These are phyloP conservation scores for Pyricularia grisea DNA, from an alignment of 2,329 filamentous ascomycete genomes.

Conservation along the genomic window DNA sequence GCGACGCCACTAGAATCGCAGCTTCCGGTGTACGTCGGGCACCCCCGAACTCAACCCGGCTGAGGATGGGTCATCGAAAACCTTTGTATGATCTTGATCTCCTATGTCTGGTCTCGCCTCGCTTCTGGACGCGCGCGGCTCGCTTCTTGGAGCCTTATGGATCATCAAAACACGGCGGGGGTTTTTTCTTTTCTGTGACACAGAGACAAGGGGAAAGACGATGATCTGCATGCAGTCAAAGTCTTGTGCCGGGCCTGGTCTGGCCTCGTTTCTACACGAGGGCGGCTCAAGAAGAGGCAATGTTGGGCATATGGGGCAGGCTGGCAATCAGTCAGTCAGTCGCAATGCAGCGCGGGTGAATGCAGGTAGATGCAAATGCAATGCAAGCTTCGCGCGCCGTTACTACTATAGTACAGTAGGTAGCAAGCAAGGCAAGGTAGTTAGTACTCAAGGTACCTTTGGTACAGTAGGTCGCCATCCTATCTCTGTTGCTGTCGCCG, in stretches of 20 bases:
- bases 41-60: neutral
- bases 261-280: neutral
- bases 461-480: no score
- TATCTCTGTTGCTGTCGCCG: neutral
- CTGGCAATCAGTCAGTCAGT: neutral
- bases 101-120: neutral
- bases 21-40: neutral
- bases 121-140: neutral
- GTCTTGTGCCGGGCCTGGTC: neutral
- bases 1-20: neutral
- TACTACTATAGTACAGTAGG: neutral
- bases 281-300: neutral
- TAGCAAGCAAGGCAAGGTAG: no score
- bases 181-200: neutral
- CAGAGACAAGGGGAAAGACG: neutral
- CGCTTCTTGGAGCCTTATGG: neutral
- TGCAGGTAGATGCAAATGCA: neutral
- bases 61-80: neutral
- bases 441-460: no score
- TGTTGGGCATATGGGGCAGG: neutral
- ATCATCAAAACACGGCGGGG: neutral
- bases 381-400: neutral
- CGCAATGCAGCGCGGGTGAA: neutral
- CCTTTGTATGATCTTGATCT: neutral
- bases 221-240: neutral